Base-by-base conservation (phyloP, 2,329 filamentous ascomycete genomes). In the Aspergillus transmontanensis region DNA sequence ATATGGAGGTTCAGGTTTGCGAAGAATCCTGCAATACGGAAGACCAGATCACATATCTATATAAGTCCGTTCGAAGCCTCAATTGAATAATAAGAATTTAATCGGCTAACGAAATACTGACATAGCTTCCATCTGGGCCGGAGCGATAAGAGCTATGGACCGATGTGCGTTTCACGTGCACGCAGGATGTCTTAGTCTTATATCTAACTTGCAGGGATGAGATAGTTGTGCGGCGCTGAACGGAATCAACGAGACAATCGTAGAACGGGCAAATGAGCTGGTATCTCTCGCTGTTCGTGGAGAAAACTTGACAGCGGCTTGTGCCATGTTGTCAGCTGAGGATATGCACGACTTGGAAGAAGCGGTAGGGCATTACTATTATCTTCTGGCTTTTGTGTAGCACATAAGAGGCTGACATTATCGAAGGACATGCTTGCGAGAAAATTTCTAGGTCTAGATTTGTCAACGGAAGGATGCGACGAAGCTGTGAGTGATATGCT, bases 101-200 rank as follows among this genome's bases (percentile, higher is more conserved):
- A 23, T 41, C 41, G 14, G 36, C 53, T 57, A 59, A 70, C 51
- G 23, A 41, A 12, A 26, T 6, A n/a, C 6, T 11, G 32, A 26
- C 39, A 59, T 61, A 85, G 83, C 67, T 82, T 87, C 65, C 77
- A 80, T 43, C 68, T 81, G 2, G 94, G 94, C 0, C 85, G 89
- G 61, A 94, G 89, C 69, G 87, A 82, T 9, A 90, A 91, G 16
- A 97, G 93, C 73, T 96, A 96, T 72, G 95, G 95, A 0, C 91
- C 89, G 32, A 85, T 86, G 77, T 86, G 75, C 61, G 76, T 66
- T 21, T 50, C 46, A 32, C 28, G 10, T 9, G 26, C 34, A 54
- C 23, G 11, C 19, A 23, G 1, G 14, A 7, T 1, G 39, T 19
- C 14, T 30, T 10, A 6, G 12, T 32, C 21, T 14, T 19, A 19